These are phyloP conservation scores for Petunia hybrid DNA, from an alignment of 305 asterid species.

Conservation along the genomic window DNA sequence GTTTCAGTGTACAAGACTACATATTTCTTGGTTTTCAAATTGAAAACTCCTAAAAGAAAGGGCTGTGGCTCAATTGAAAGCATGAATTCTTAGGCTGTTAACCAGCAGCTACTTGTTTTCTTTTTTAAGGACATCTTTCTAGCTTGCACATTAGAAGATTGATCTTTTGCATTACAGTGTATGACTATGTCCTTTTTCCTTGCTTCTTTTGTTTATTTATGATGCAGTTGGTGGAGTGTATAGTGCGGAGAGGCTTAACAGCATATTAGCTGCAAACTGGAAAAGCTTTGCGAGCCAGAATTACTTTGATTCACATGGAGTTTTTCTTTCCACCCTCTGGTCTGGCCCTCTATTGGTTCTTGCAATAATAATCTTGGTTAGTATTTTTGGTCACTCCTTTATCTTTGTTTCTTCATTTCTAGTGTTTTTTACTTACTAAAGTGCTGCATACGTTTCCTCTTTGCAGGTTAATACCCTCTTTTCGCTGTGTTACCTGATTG, in stretches of 20 bases:
- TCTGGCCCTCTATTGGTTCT: constrained; percentile 85
- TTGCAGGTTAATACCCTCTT: constrained; percentile 86
- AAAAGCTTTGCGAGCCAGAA: constrained; percentile 85
- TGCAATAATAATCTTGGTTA: constrained; percentile 76
- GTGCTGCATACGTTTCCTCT: neutral
- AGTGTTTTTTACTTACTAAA: constrained; percentile 7
- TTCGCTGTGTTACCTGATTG: constrained; percentile 74
- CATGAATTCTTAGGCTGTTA: neutral
- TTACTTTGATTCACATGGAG: constrained; percentile 77
- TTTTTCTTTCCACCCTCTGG: constrained; percentile 89
- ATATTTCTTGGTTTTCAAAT: constrained; percentile 6
- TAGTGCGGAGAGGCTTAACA: constrained; percentile 82
- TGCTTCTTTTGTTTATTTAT: neutral
- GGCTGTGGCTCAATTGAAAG: constrained; percentile 13
- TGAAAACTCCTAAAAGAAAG: neutral
- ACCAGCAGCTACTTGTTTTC: neutral
- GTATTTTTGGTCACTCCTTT: constrained; percentile 32
- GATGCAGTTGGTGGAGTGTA: constrained; percentile 83
- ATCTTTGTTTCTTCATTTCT: neutral
- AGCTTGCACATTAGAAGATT: constrained; percentile 19
- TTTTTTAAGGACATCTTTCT: neutral
- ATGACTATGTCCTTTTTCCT: neutral
- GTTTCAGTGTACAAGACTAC: neutral
- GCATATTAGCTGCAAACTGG: constrained; percentile 77
- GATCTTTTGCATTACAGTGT: neutral